phyloP scores from a whole-genome alignment of 2,329 filamentous ascomycete species.

The Clonostachys byssicola region DNA sequence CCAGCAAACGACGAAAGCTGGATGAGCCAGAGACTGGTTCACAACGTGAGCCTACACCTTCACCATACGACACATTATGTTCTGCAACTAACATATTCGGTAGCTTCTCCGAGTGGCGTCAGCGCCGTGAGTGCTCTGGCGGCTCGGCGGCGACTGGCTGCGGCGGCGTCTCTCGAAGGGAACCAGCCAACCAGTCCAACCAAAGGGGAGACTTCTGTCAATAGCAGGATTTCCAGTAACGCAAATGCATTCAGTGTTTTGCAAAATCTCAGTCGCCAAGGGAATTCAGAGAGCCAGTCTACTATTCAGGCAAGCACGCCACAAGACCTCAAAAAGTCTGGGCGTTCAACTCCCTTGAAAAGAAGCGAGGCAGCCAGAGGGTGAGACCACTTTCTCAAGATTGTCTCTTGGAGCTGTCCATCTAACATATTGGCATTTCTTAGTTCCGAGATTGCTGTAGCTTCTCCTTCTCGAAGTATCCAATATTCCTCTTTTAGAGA shows the following conservation, averaged over 20 bases:
- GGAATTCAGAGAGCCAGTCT: not conserved
- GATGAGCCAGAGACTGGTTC: conserved; percentile 15
- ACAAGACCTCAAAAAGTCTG: not conserved
- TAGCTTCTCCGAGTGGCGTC: conserved; percentile 22
- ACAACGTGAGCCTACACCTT: conserved; percentile 16
- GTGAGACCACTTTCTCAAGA: not conserved
- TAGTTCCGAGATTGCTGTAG: not conserved
- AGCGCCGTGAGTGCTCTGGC: conserved; percentile 31
- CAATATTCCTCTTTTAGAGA: conserved; percentile 42
- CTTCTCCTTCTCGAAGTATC: conserved; percentile 1
- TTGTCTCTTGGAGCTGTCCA: no score
- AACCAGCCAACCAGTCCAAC: not conserved
- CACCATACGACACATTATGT: not conserved
- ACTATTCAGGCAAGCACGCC: not conserved
- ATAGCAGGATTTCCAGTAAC: not conserved
- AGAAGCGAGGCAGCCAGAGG: not conserved
- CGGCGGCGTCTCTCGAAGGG: conserved; percentile 1
- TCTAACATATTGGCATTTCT: not conserved
- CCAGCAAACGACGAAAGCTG: conserved; percentile 18
- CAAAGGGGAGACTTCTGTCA: not conserved
- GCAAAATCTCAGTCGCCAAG: conserved; percentile 3
- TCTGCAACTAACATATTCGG: not conserved
- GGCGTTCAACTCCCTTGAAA: not conserved
- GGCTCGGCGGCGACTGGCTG: conserved; percentile 20
- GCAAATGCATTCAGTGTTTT: conserved; percentile 7